Evolutionary conservation across 192 early-diverging fungal genomes (phyloP).

Genomic region (Umbelopsis sp.): DNA sequence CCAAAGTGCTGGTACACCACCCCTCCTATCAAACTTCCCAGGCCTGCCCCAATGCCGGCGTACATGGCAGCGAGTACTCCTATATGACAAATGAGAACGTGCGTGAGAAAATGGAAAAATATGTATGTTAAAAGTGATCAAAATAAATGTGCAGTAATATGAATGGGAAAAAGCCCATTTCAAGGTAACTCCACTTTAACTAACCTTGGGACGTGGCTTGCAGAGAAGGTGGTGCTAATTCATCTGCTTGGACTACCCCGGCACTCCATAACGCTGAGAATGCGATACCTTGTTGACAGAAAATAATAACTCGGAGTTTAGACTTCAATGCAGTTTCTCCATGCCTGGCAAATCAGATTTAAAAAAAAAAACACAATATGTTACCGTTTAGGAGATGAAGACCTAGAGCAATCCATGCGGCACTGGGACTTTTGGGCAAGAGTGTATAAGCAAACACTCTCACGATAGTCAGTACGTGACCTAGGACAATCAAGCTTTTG

Average conservation of each 20-base stretch:
- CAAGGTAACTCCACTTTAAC: not conserved
- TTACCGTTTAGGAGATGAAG: constrained; percentile 46
- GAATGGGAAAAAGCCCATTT: not conserved
- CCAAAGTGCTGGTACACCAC: constrained; percentile 43
- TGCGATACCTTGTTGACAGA: constrained; percentile 37
- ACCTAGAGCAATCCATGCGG: constrained; percentile 41
- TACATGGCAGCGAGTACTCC: constrained; percentile 42
- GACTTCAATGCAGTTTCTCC: not conserved
- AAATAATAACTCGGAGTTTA: constrained; percentile 18
- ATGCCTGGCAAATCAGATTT: not conserved
- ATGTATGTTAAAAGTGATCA: too few relatives aligned
- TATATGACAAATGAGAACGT: not conserved
- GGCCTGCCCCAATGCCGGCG: constrained; percentile 45
- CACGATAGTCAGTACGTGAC: constrained; percentile 49
- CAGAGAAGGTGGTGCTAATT: constrained; percentile 44
- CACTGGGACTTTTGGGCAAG: constrained; percentile 33
- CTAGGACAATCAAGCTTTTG: constrained; percentile 42
- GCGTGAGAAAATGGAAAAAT: too few relatives aligned
- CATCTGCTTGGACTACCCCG: constrained; percentile 47
- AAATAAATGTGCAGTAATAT: too few relatives aligned
- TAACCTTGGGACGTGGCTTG: constrained; percentile 50
- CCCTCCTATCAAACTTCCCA: constrained; percentile 46
- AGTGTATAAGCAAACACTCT: constrained; percentile 45
- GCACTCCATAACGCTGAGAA: constrained; percentile 51
- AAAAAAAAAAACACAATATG: not conserved